Evolutionary conservation across 805 yeast genomes (phyloP).

Genomic region (Monosporozyma unispora): DNA sequence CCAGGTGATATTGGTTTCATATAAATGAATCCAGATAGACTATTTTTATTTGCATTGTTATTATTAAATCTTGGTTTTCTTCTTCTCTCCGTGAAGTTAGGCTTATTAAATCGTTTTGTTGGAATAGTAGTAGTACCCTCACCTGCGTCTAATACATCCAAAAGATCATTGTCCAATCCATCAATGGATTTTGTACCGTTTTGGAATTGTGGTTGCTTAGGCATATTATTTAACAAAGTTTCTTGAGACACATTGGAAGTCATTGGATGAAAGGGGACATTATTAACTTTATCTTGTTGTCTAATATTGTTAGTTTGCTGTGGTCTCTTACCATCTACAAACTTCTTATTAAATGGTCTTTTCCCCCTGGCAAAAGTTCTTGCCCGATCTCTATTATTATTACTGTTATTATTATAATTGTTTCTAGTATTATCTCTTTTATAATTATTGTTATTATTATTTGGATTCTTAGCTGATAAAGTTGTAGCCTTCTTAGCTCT

Average conservation of each 20-base stretch:
- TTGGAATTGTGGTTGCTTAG: background rate
- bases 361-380: background rate
- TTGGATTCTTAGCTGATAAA: background rate
- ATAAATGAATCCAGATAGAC: background rate
- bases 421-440: slow-evolving; percentile 1
- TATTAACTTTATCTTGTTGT: background rate
- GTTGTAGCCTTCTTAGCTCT: slow-evolving; percentile 28
- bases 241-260: background rate
- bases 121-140: background rate
- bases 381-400: background rate
- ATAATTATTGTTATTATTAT: background rate
- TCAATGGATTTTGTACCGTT: background rate
- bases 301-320: background rate
- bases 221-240: background rate
- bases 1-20: background rate
- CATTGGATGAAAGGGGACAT: background rate
- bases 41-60: background rate
- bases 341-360: background rate
- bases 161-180: background rate
- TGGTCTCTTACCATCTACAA: background rate
- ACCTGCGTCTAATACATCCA: background rate
- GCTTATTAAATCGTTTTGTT: background rate
- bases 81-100: background rate
- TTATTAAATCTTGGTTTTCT: background rate
- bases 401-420: slow-evolving; percentile 3